Evolutionary conservation across 352 stramenopile genomes (phyloP), one percentile per base, ranked within the genome.

Genomic region (Thraustotheca clavata): DNA sequence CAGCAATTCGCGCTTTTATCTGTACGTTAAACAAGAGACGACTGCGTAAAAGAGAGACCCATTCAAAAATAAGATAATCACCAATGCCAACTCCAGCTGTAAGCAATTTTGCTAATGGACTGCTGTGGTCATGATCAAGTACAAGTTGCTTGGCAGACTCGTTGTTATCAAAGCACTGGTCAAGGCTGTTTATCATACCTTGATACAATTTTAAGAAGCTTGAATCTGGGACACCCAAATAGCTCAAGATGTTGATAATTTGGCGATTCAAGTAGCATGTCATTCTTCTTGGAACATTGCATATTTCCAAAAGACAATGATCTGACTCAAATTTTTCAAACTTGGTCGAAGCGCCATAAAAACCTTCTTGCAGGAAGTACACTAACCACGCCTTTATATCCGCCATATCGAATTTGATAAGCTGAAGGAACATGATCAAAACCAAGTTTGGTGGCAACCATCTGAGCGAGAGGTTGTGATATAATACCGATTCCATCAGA

Each of bases 171-270:
- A 86, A 16, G 78, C 76, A 24, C 70, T 60, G 29, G 61, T 36
- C 46, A 1, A 94, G 69, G 7, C 77, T 75, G 6, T 72, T 69
- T 31, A 94, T 59, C 66, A 77, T 91, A 1, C 83, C 73, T 26
- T 92, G 80, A 49, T 91, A 83, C 63, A 94, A 76, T 38, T 69
- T 62, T 65, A 91, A 50, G 22, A 94, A 89, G 4, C 80, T 66
- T 22, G 75, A 67, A 34, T 90, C 80, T 3, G 55, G 43, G 22
- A 94, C 83, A 0, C 79, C 77, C 24, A 89, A 59, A 20, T 76
- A 77, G 55, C 73, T 86, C 35, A 92, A 62, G 34, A 94, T 80
- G 34, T 79, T 40, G 20, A 94, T 86, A 49, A 83, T 90, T 62
- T 94, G 83, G 2, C 82, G 75, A 14, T 77, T 91, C 34, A 94